These are phyloP conservation scores for Fusarium pseudocircinatum DNA, from an alignment of 2,329 filamentous ascomycete genomes.

Conservation along the genomic window DNA sequence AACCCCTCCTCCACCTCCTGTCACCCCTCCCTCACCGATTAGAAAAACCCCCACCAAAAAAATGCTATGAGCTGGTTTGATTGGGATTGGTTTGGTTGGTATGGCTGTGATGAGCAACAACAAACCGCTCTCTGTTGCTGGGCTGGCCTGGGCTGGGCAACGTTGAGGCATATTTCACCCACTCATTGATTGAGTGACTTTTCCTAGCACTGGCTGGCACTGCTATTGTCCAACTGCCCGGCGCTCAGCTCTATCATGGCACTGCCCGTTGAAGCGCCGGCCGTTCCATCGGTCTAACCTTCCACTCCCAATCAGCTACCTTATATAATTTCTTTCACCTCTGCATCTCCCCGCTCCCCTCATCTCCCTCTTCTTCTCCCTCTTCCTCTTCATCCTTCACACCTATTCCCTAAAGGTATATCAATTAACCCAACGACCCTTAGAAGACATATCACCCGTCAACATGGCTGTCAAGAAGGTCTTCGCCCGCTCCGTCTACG, in stretches of 20 bases:
- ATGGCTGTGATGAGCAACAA: slow-evolving; percentile 43
- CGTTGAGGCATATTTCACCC: slow-evolving; percentile 44
- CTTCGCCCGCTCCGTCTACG: slow-evolving; percentile 95
- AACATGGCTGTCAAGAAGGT: slow-evolving; percentile 92
- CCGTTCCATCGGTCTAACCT: slow-evolving; percentile 28
- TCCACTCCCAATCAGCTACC: slow-evolving; percentile 23
- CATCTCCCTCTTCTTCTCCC: slow-evolving; percentile 20
- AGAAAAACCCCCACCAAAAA: slow-evolving; percentile 39
- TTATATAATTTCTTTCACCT: slow-evolving; percentile 26
- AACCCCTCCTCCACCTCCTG: slow-evolving; percentile 25
- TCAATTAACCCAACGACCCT: slow-evolving; percentile 36
- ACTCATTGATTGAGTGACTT: neutral
- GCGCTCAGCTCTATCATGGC: slow-evolving; percentile 11
- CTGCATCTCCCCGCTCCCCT: slow-evolving; percentile 16
- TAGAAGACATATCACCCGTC: slow-evolving; percentile 42
- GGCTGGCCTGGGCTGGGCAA: slow-evolving; percentile 4
- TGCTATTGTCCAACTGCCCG: neutral
- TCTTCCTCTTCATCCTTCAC: slow-evolving; percentile 9
- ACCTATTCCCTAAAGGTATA: slow-evolving; percentile 16
- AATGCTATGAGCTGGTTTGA: slow-evolving; percentile 31
- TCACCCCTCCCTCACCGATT: slow-evolving; percentile 29
- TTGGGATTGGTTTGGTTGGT: slow-evolving; percentile 21
- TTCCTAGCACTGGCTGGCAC: slow-evolving; percentile 2
- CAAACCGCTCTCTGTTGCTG: slow-evolving; percentile 19
- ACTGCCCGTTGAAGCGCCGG: slow-evolving; percentile 28